Conservation (phyloP, 2,329 filamentous ascomycete species). For the Diaporthe vaccinii region DNA sequence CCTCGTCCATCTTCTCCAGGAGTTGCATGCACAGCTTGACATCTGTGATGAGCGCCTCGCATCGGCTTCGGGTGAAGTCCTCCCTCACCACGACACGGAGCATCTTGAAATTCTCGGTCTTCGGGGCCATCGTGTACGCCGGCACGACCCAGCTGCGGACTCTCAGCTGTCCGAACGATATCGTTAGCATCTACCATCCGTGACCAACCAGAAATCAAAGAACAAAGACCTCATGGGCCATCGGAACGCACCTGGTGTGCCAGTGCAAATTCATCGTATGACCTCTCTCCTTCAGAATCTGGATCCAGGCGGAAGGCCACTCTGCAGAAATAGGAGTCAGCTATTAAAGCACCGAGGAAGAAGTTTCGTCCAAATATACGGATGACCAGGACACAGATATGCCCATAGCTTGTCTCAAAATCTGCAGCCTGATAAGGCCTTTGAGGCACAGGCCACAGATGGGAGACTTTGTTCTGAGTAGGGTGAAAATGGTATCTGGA, state of each 20-base stretch:
- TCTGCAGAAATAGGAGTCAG: neutral
- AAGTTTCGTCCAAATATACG: too few relatives aligned
- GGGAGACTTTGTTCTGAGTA: too few relatives aligned
- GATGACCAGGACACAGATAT: too few relatives aligned
- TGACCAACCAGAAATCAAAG: too few relatives aligned
- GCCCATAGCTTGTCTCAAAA: too few relatives aligned
- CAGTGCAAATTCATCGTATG: slow-evolving; percentile 81
- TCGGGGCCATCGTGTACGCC: slow-evolving; percentile 96
- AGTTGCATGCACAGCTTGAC: slow-evolving; percentile 82
- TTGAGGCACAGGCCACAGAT: too few relatives aligned
- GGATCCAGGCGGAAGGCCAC: slow-evolving; percentile 76
- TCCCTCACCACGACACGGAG: slow-evolving; percentile 93
- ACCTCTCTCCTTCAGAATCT: slow-evolving; percentile 69
- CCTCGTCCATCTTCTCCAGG: slow-evolving; percentile 80
- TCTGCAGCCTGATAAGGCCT: too few relatives aligned
- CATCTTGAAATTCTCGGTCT: slow-evolving; percentile 88
- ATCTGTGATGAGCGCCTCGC: slow-evolving; percentile 82
- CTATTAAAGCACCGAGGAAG: too few relatives aligned
- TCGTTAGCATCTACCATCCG: too few relatives aligned
- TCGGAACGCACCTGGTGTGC: slow-evolving; percentile 81
- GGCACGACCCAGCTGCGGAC: slow-evolving; percentile 93
- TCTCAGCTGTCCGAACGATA: neutral
- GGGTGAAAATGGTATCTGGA: too few relatives aligned
- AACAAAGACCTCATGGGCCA: too few relatives aligned
- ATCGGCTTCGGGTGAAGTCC: slow-evolving; percentile 87